Percentiles rank a stretch among this genome's conserved stretches.
phyloP scores from a whole-genome alignment of 2,329 filamentous ascomycete genomes.

The Leptographium lundbergii region DNA sequence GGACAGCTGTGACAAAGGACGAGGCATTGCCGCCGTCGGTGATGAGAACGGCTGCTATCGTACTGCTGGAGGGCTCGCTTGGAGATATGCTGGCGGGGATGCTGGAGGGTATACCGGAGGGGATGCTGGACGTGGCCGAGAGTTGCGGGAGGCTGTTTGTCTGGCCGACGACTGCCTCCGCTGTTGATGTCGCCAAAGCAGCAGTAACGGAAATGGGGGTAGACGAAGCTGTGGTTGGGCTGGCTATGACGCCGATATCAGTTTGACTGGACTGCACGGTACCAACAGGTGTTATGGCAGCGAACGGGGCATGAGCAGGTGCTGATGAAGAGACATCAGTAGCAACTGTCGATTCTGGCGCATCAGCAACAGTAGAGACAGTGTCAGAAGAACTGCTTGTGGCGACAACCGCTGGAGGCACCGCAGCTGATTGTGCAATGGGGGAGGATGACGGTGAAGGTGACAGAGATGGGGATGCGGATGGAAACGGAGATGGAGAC shows the following conservation, averaged over 20 bases:
- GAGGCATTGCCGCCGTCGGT: too few relatives aligned
- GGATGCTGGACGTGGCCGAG: too few relatives aligned
- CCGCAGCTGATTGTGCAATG: neutral
- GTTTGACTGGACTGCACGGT: slow-evolving; percentile 20
- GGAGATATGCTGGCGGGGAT: too few relatives aligned
- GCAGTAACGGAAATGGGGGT: neutral
- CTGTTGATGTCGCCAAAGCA: neutral
- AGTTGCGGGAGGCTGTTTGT: too few relatives aligned
- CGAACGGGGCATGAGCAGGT: neutral
- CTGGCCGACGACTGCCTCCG: neutral
- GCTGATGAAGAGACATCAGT: neutral
- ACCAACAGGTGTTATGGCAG: neutral
- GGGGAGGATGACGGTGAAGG: neutral
- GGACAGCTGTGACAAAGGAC: too few relatives aligned
- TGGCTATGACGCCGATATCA: slow-evolving; percentile 22
- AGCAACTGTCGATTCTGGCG: slow-evolving; percentile 8
- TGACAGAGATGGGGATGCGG: neutral
- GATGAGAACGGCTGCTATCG: too few relatives aligned
- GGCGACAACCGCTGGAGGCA: neutral
- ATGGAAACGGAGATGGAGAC: neutral
- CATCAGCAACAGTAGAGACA: neutral
- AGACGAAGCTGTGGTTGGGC: slow-evolving; percentile 10
- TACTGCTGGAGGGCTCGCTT: too few relatives aligned
- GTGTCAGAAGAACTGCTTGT: neutral
- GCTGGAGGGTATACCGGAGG: too few relatives aligned